These are phyloP conservation scores for Dryas integrifolia DNA, from an alignment of 331 rosid species.

Conservation along the genomic window DNA sequence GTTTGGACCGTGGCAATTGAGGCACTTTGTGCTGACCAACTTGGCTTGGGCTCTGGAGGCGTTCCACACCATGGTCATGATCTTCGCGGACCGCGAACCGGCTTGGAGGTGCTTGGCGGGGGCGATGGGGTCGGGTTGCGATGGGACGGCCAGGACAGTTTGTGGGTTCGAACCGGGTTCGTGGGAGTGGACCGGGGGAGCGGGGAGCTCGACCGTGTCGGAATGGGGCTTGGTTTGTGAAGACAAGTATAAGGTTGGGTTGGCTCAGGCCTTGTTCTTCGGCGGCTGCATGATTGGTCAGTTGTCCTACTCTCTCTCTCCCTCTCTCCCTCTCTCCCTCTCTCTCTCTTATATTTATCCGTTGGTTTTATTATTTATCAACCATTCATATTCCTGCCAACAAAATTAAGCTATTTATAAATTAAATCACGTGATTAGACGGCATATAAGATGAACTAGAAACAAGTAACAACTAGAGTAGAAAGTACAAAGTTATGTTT, in stretches of 20 bases:
- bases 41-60: conserved; percentile 87
- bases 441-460: neutral
- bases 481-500: neutral
- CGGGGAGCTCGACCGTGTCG: conserved; percentile 46
- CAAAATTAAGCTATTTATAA: neutral
- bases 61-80: conserved; percentile 90
- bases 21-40: conserved; percentile 66
- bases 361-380: neutral
- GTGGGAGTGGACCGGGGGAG: conserved; percentile 66
- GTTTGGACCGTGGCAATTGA: conserved; percentile 70
- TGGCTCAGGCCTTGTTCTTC: conserved; percentile 77
- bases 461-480: neutral
- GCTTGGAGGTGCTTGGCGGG: conserved; percentile 14
- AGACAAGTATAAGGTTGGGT: conserved; percentile 65
- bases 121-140: conserved; percentile 20
- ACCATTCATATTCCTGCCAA: neutral
- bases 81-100: conserved; percentile 70
- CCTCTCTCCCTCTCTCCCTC: too few species aligned
- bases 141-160: conserved; percentile 20
- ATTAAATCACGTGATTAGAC: too few species aligned
- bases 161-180: conserved; percentile 41
- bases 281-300: conserved; percentile 82
- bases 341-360: neutral
- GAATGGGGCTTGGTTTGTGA: conserved; percentile 67
- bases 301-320: conserved; percentile 13